phyloP scores from a whole-genome alignment of 1,284 basidiomycete genomes.

The Moniliophthora roreri region DNA sequence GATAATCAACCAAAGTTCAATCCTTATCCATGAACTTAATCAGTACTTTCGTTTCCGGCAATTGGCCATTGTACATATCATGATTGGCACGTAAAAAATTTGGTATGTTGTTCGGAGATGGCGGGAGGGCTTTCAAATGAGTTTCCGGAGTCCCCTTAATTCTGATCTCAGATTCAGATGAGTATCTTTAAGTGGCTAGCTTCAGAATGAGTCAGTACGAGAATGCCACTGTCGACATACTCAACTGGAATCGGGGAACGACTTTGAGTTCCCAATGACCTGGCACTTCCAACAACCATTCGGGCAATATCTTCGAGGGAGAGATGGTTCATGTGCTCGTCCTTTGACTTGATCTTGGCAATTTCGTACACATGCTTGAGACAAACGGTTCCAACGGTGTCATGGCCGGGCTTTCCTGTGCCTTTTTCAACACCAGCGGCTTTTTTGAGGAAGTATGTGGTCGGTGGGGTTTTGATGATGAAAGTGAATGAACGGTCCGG shows the following conservation, averaged over 20 bases:
- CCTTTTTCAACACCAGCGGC: slow-evolving; percentile 92
- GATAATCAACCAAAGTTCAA: slow-evolving; percentile 28
- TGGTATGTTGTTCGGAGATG: neutral
- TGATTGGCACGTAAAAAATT: neutral
- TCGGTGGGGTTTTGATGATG: slow-evolving; percentile 88
- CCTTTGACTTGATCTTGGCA: slow-evolving; percentile 93
- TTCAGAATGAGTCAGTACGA: neutral
- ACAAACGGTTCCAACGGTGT: slow-evolving; percentile 77
- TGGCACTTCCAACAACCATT: slow-evolving; percentile 84
- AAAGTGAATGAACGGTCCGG: slow-evolving; percentile 97
- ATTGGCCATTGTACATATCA: neutral
- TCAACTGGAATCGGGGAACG: slow-evolving; percentile 66
- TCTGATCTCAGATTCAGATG: slow-evolving; percentile 16
- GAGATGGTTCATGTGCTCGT: slow-evolving; percentile 85
- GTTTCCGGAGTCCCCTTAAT: slow-evolving; percentile 4
- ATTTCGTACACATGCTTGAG: slow-evolving; percentile 99
- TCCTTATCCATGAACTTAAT: slow-evolving; percentile 23
- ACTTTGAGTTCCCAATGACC: slow-evolving; percentile 85
- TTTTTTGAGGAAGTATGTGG: slow-evolving; percentile 91
- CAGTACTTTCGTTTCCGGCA: slow-evolving; percentile 1
- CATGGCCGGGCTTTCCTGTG: slow-evolving; percentile 77
- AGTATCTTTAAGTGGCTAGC: slow-evolving; percentile 7
- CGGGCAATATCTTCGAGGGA: slow-evolving; percentile 85
- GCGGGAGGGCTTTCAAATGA: slow-evolving; percentile 1
- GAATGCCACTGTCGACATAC: neutral